Evolutionary conservation across 2,329 filamentous ascomycete species (phyloP).

Genomic region (Ceratocystis colombiana): DNA sequence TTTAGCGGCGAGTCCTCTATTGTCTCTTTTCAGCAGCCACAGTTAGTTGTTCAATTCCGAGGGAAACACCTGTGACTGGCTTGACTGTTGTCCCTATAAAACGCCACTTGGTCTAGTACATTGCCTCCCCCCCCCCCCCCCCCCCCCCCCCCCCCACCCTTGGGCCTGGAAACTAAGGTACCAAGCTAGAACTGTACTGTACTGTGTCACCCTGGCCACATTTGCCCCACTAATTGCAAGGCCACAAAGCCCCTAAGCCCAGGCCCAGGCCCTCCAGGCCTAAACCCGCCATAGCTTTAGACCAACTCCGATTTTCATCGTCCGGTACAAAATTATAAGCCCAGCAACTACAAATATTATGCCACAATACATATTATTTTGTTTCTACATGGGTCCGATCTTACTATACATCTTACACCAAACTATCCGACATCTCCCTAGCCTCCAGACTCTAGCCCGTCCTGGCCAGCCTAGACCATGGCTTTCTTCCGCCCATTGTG

Average conservation of each 20-base stretch:
- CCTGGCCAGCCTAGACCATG: neutral
- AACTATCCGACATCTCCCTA: neutral
- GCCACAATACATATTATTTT: constrained; percentile 6
- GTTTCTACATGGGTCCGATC: neutral
- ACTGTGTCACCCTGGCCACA: neutral
- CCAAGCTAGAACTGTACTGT: neutral
- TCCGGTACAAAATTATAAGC: neutral
- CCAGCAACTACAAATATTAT: neutral
- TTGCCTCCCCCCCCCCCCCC: neutral
- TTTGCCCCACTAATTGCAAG: too few species aligned
- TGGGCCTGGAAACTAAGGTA: neutral
- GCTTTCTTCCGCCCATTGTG: neutral
- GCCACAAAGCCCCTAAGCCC: too few species aligned
- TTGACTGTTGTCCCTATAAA: neutral
- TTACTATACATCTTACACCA: neutral
- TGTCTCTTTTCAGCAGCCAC: neutral
- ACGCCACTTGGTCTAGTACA: neutral
- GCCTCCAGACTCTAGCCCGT: neutral
- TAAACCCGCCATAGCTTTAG: too few species aligned
- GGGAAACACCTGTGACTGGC: neutral
- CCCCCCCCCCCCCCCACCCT: too few species aligned
- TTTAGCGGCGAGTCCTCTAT: neutral
- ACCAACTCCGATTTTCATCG: neutral
- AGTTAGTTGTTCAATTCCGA: neutral
- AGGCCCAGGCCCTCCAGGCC: too few species aligned